phyloP scores from a whole-genome alignment of 164 flowering plant genomes.

The Piper longum region DNA sequence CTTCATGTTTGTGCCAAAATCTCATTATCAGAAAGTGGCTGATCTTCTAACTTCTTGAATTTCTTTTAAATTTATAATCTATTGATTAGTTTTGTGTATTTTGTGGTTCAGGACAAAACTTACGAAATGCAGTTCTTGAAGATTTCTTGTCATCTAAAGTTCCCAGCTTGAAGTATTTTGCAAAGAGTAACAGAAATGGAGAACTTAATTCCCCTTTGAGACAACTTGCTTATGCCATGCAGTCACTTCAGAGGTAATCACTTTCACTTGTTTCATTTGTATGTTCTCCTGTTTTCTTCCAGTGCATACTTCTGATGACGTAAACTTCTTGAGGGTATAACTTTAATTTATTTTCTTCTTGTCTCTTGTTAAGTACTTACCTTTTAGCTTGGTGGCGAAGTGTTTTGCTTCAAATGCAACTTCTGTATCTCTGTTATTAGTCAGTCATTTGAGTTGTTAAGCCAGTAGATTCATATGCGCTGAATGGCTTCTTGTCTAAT shows the following conservation, averaged over 20 bases:
- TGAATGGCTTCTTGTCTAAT: too few relatives aligned
- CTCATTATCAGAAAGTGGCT: neutral
- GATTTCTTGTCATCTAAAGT: slow-evolving; percentile 47
- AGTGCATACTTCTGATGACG: too few relatives aligned
- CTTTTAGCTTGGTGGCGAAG: too few relatives aligned
- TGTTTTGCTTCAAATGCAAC: too few relatives aligned
- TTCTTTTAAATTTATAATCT: neutral
- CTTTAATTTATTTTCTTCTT: neutral
- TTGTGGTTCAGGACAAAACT: slow-evolving; percentile 44
- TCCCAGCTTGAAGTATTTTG: slow-evolving; percentile 59
- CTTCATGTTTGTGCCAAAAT: neutral
- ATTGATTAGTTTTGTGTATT: slow-evolving; percentile 3
- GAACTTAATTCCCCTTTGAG: slow-evolving; percentile 24
- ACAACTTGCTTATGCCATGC: slow-evolving; percentile 46
- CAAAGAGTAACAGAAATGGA: slow-evolving; percentile 35
- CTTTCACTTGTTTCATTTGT: slow-evolving; percentile 1
- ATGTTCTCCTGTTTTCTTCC: neutral
- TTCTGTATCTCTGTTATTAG: too few relatives aligned
- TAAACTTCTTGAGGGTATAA: too few relatives aligned
- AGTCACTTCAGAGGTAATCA: slow-evolving; percentile 52
- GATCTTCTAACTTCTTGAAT: neutral
- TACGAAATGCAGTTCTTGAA: slow-evolving; percentile 59
- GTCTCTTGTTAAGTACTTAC: neutral
- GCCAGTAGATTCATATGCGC: too few relatives aligned
- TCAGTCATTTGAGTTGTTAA: too few relatives aligned